Base-by-base conservation (phyloP, 225 moss, liverwort and hornwort species). In the Lunularia cruciata region DNA sequence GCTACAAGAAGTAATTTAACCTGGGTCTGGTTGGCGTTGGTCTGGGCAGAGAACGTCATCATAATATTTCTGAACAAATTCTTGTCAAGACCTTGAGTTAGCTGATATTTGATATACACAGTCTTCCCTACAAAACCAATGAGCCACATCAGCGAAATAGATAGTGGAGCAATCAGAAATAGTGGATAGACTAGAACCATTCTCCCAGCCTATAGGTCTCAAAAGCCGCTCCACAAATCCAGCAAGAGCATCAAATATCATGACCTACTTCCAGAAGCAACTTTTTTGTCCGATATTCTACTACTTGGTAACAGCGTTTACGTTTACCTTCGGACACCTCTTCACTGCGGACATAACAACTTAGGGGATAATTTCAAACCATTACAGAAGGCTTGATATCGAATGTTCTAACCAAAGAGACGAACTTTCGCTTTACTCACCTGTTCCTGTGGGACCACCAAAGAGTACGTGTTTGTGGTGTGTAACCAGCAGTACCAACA, bases 31-130 rank as follows among this genome's bases (percentile, higher is more conserved):
- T 88, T 88, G 54, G 87, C 83, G 72, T 85, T 85, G 60, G 87
- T 88, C 61, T 88, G 87, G 38, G 87, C 87, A 60, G 87, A 88
- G 60, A 88, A 88, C 0, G 87, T 88, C 80, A 88, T 88, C 82
- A 88, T 83, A 18, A 88, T 85, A 59, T 88, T 85, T 56, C 83
- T 83, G 65, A 85, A 85, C 31, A 83, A 37, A 31, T 55, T 76
- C 61, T 85, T 85, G 59, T 83, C 78, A 47, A 88, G 85, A 35
- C 71, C 74, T 69, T 83, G 80, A 4, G 85, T 85, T 34, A 88
- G 76, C 42, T 85, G 85, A 73, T 80, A 71, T 74, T 85, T 88
- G 48, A 88, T 72, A 72, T 85, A 88, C 14, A 78, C 85, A 38
- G 87, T 88, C 66, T 88, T 88, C 27, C 87, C 85, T 88, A 79